Evolutionary conservation across 495 filamentous ascomycete species (phyloP).

Genomic region (Aspergillus saccharolyticus): DNA sequence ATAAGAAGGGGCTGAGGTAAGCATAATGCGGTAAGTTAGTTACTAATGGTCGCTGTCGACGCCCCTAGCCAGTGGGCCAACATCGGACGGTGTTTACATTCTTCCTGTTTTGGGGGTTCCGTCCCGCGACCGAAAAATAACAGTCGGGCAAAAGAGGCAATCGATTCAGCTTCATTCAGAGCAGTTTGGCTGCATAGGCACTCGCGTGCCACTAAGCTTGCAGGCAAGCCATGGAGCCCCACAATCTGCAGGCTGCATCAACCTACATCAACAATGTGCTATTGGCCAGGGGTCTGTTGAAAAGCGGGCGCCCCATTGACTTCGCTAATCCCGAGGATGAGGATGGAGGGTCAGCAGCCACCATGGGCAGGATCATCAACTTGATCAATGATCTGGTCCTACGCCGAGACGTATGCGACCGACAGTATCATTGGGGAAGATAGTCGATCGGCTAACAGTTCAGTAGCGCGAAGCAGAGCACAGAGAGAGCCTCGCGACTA

Average conservation of each 20-base stretch:
- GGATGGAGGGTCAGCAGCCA: conserved; percentile 57
- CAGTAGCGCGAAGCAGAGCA: conserved; percentile 80
- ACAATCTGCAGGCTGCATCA: conserved; percentile 81
- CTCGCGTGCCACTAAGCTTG: conserved; percentile 39
- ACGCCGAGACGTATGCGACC: conserved; percentile 66
- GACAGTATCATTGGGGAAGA: not conserved
- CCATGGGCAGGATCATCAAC: conserved; percentile 84
- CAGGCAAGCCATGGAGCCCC: conserved; percentile 60
- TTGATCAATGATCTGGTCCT: conserved; percentile 87
- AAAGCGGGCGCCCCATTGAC: conserved; percentile 77
- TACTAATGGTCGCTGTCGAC: not conserved
- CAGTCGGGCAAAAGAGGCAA: not conserved
- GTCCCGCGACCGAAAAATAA: not conserved
- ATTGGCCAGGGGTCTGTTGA: conserved; percentile 79
- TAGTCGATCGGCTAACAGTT: conserved; percentile 13
- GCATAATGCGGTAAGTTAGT: not conserved
- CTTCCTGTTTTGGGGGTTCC: not conserved
- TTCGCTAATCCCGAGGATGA: conserved; percentile 71
- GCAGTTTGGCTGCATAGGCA: conserved; percentile 37
- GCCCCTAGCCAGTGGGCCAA: too few species aligned
- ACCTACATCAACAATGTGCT: conserved; percentile 95
- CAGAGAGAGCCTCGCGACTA: conserved; percentile 72
- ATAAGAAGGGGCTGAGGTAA: conserved; percentile 1
- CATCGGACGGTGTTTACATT: not conserved
- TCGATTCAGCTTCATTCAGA: conserved; percentile 28